phyloP scores from a whole-genome alignment of 1,139 yeast species.

The Suhomyces yuchorum region DNA sequence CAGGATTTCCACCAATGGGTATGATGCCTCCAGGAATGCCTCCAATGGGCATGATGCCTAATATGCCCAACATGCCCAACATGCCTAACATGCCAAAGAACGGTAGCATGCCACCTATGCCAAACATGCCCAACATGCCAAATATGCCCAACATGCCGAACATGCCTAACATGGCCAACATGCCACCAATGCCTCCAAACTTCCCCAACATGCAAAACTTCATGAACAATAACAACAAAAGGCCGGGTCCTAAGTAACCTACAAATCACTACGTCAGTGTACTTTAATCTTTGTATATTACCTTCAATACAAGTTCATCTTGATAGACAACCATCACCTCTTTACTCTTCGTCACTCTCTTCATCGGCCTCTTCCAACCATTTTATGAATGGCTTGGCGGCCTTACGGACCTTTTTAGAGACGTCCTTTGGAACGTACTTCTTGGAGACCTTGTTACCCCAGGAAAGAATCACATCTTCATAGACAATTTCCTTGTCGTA shows the following conservation, averaged over 20 bases:
- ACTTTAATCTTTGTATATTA: conserved; percentile 3
- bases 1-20: conserved; percentile 26
- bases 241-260: neutral
- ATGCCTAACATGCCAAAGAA: conserved; percentile 29
- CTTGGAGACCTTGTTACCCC: conserved; percentile 93
- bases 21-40: conserved; percentile 26
- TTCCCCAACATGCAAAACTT: conserved; percentile 21
- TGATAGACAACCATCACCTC: neutral
- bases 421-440: conserved; percentile 91
- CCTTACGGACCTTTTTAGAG: conserved; percentile 91
- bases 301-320: conserved; percentile 1
- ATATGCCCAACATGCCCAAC: conserved; percentile 29
- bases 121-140: conserved; percentile 15
- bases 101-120: conserved; percentile 28
- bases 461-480: conserved; percentile 76
- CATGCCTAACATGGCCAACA: conserved; percentile 9
- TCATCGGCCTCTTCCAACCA: conserved; percentile 95
- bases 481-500: conserved; percentile 83
- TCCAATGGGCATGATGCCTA: conserved; percentile 39
- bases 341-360: conserved; percentile 59
- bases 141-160: conserved; percentile 16
- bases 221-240: conserved; percentile 19
- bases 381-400: conserved; percentile 91
- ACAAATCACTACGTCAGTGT: neutral
- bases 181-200: conserved; percentile 25